A percentile compares a stretch with the other conserved stretches of the same genome.
phyloP scores from a whole-genome alignment of 441 rosid genomes.

The Syzygium malaccense region DNA sequence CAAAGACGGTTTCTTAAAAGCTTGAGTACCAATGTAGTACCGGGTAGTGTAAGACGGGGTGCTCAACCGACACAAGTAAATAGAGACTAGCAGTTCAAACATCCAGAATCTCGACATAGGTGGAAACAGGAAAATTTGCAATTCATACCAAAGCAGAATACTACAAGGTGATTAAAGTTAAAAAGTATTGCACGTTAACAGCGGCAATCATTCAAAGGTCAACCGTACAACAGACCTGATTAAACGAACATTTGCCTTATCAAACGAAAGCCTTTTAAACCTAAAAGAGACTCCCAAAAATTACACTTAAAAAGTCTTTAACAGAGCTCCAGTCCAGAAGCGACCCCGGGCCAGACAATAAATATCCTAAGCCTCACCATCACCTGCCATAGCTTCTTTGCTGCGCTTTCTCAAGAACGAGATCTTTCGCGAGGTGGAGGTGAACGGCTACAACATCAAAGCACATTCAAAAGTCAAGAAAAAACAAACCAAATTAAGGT shows the following conservation, averaged over 20 bases:
- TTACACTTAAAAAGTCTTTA: background rate
- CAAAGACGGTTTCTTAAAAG: background rate
- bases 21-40: background rate
- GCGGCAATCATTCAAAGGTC: background rate
- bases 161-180: background rate
- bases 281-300: background rate
- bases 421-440: slow-evolving; percentile 47
- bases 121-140: background rate
- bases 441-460: slow-evolving; percentile 31
- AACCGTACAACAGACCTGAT: background rate
- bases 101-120: background rate
- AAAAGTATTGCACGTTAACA: background rate
- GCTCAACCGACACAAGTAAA: background rate
- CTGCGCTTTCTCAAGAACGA: background rate
- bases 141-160: background rate
- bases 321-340: background rate
- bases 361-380: background rate
- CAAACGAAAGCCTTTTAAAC: background rate
- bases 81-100: background rate
- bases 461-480: background rate
- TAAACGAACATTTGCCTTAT: background rate
- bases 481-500: background rate
- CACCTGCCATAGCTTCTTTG: background rate
- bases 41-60: background rate
- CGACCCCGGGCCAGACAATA: background rate